Base-by-base conservation (phyloP, 805 yeast species). In the Lipomyces sp. region DNA sequence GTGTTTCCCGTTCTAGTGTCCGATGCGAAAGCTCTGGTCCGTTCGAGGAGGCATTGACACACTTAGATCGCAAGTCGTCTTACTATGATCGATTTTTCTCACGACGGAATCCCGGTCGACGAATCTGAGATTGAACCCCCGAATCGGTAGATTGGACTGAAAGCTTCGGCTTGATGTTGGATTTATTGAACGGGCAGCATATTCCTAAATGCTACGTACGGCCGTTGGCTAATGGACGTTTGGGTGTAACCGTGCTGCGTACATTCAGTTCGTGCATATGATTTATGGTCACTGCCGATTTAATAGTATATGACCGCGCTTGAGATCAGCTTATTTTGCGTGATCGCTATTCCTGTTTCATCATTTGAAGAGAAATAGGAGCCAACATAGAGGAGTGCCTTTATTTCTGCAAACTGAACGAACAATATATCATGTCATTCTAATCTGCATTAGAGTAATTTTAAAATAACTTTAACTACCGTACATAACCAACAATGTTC, bases 171-270 rank as follows among this genome's bases (percentile, higher is more conserved):
- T 78, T 57, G 66, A 69, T 58, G 70, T 73, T 78, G 81, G 84
- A 76, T 81, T 80, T 76, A 77, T 79, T 81, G 85, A 80, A 79
- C 84, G 88, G 81, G 96, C 97, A 86, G 94, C 96, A 94, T 94
- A 94, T 94, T 94, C 98, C 98, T 94, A 90, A 85, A 92, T 97
- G 87, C 94, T 93, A 89, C 96, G 97, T 84, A 90, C 86, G 90
- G 89, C 87, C 90, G 83, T 85, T 83, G 95, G 87, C 96, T 87
- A 75, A 84, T 94, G 86, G 88, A 89, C 97, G 95, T 87, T 91
- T 90, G 97, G 94, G 98, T 92, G 90, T 90, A 93, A 93, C 98
- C 98, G 93, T 94, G 96, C 92, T 87, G 98, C 96, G 82, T 78
- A 94, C 98, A 94, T 87, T 74, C 77, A 62, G 64, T 67, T 63